These are phyloP conservation scores for Dactylellina haptotyla DNA, from an alignment of 2,329 filamentous ascomycete genomes.

Conservation along the genomic window DNA sequence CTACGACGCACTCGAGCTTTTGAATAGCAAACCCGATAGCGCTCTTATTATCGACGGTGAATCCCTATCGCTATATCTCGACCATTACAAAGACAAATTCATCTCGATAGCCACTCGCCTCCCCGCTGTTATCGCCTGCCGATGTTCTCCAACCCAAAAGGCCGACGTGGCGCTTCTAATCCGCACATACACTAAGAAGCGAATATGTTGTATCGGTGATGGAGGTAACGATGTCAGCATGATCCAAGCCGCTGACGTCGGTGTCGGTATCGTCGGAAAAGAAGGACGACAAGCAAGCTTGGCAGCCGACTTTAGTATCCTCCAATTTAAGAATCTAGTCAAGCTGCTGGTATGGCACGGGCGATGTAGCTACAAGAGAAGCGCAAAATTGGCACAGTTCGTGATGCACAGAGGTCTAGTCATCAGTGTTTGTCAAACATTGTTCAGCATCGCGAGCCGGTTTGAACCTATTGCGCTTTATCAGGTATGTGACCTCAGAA, in stretches of 20 bases:
- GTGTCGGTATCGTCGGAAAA: conserved; percentile 97
- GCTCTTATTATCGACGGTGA: conserved; percentile 96
- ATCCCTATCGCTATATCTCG: conserved; percentile 83
- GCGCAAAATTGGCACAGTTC: conserved; percentile 94
- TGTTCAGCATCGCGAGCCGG: conserved; percentile 91
- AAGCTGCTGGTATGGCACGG: conserved; percentile 99
- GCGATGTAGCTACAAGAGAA: conserved; percentile 94
- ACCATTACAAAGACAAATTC: conserved; percentile 83
- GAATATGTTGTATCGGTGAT: conserved; percentile 96
- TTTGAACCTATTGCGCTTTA: conserved; percentile 96
- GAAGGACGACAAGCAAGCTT: conserved; percentile 94
- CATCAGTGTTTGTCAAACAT: conserved; percentile 93
- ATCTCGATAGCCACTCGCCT: conserved; percentile 86
- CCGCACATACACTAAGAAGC: conserved; percentile 88
- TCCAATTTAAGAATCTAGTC: conserved; percentile 92
- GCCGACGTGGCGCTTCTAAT: conserved; percentile 92
- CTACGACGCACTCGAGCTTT: conserved; percentile 86
- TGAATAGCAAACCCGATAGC: conserved; percentile 82
- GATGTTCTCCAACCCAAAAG: conserved; percentile 96
- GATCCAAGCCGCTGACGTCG: conserved; percentile 98
- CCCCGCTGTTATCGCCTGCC: conserved; percentile 92
- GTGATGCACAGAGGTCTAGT: conserved; percentile 97
- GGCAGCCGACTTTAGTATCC: conserved; percentile 95
- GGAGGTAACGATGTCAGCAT: conserved; percentile 98
- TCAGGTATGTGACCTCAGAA: conserved; percentile 63